A percentile compares a stretch with the other conserved stretches of the same genome.
Conservation (phyloP, 768 basidiomycete genomes). For the Pulveroboletus sp. region DNA sequence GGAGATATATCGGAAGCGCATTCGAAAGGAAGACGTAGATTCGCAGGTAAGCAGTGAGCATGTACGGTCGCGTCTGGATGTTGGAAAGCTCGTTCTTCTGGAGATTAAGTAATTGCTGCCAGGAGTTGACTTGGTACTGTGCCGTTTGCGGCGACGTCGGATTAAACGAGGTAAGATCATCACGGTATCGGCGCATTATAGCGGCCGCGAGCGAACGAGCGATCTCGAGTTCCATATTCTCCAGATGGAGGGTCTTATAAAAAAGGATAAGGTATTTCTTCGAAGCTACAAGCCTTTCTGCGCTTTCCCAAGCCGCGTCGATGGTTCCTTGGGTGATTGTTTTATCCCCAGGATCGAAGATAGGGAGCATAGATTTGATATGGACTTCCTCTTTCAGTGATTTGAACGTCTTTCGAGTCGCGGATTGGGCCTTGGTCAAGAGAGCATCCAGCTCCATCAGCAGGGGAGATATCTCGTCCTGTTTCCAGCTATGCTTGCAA, state of each 20-base stretch:
- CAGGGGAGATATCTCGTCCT: constrained; percentile 31
- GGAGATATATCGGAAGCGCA: constrained; percentile 28
- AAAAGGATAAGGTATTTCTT: constrained; percentile 22
- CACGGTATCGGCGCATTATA: constrained; percentile 41
- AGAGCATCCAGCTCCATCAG: constrained; percentile 32
- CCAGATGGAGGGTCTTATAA: constrained; percentile 32
- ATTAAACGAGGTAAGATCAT: constrained; percentile 13
- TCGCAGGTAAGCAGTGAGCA: constrained; percentile 49
- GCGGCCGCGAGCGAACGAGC: constrained; percentile 53
- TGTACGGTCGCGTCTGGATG: constrained; percentile 43
- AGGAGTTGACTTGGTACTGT: constrained; percentile 22
- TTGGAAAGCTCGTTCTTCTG: constrained; percentile 56
- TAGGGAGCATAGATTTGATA: constrained; percentile 16
- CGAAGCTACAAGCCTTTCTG: constrained; percentile 31
- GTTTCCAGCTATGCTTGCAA: constrained; percentile 46
- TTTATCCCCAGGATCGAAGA: constrained; percentile 8
- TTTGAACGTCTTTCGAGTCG: constrained; percentile 29
- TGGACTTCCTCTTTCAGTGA: constrained; percentile 20
- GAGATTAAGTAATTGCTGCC: constrained; percentile 50
- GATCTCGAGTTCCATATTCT: constrained; percentile 56
- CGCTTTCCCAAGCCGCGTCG: constrained; percentile 45
- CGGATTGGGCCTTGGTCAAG: constrained; percentile 33
- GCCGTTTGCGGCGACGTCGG: background rate
- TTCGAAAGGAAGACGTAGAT: constrained; percentile 52
- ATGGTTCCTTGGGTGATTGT: constrained; percentile 38